Evolutionary conservation across 2,329 filamentous ascomycete species (phyloP).

Genomic region (Macrophomina pseudophaseolina): DNA sequence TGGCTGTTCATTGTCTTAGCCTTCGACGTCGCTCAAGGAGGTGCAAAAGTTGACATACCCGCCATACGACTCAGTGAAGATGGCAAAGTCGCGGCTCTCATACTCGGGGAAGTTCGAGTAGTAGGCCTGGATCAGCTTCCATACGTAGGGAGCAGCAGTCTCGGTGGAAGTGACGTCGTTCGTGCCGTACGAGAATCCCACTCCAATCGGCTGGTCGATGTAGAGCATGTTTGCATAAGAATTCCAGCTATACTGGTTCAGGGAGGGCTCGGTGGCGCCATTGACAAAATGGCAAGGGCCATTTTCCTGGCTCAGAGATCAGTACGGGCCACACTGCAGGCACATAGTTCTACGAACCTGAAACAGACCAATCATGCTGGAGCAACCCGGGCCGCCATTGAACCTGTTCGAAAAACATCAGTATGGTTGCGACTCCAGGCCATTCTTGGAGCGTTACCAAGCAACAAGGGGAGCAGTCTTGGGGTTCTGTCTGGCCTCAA

Average conservation of each 20-base stretch:
- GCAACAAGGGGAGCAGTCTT: conserved; percentile 52
- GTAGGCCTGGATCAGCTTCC: conserved; percentile 60
- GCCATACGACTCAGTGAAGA: conserved; percentile 23
- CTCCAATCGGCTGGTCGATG: conserved; percentile 46
- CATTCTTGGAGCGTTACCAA: neutral
- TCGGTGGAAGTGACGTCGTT: conserved; percentile 49
- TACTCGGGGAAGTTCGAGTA: conserved; percentile 30
- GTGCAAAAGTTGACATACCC: neutral
- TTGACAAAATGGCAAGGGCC: conserved; percentile 52
- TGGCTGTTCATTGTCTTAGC: neutral
- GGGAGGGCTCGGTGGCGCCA: conserved; percentile 45
- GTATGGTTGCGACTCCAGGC: conserved; percentile 39
- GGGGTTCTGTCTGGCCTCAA: conserved; percentile 54
- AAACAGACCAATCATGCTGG: conserved; percentile 24
- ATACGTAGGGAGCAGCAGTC: conserved; percentile 57
- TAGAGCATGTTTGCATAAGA: conserved; percentile 52
- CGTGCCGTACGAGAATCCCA: conserved; percentile 50
- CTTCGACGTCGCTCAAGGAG: too few species aligned
- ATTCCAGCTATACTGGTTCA: conserved; percentile 54
- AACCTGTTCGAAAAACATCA: conserved; percentile 43
- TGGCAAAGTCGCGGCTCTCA: conserved; percentile 39
- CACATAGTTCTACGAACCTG: neutral
- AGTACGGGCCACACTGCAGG: too few species aligned
- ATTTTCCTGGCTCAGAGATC: conserved; percentile 35
- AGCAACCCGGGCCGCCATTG: conserved; percentile 24